Percentiles rank a stretch among this genome's conserved stretches.
These are phyloP conservation scores for Paracoccidioides lutzii DNA, from an alignment of 2,329 filamentous ascomycete genomes.

Conservation along the genomic window DNA sequence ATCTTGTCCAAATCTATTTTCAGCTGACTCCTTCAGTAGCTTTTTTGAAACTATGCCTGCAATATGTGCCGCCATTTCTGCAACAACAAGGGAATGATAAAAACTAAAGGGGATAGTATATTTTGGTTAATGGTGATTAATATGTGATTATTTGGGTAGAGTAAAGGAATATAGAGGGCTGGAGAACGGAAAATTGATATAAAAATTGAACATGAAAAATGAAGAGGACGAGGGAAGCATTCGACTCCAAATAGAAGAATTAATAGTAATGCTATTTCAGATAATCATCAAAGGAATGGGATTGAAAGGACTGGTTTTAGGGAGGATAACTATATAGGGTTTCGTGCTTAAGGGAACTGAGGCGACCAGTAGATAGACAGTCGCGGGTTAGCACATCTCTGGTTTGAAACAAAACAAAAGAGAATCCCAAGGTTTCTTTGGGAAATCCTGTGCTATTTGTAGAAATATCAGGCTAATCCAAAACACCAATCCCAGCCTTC, in stretches of 20 bases:
- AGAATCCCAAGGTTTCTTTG: not conserved
- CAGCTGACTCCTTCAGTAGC: constrained; percentile 26
- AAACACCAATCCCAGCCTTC: not conserved
- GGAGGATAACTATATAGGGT: too few relatives aligned
- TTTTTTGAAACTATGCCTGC: constrained; percentile 20
- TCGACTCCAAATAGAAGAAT: not conserved
- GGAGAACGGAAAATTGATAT: not conserved
- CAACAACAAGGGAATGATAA: not conserved
- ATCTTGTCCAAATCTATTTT: constrained; percentile 31
- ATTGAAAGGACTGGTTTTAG: not conserved
- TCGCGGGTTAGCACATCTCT: not conserved
- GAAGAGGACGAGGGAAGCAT: not conserved
- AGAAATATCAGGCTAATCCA: not conserved
- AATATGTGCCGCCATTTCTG: constrained; percentile 13
- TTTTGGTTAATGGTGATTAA: not conserved
- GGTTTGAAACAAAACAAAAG: not conserved
- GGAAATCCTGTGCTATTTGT: not conserved
- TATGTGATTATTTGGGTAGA: not conserved
- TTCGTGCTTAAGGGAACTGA: not conserved
- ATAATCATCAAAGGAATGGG: not conserved
- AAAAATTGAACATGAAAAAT: not conserved
- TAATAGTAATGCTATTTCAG: not conserved
- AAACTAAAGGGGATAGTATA: not conserved
- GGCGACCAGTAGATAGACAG: not conserved
- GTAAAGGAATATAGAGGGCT: not conserved